Percentiles rank a stretch among this genome's conserved stretches.
These are phyloP conservation scores for Sanghuangporus sanghuang DNA, from an alignment of 1,284 basidiomycete genomes.

Conservation along the genomic window DNA sequence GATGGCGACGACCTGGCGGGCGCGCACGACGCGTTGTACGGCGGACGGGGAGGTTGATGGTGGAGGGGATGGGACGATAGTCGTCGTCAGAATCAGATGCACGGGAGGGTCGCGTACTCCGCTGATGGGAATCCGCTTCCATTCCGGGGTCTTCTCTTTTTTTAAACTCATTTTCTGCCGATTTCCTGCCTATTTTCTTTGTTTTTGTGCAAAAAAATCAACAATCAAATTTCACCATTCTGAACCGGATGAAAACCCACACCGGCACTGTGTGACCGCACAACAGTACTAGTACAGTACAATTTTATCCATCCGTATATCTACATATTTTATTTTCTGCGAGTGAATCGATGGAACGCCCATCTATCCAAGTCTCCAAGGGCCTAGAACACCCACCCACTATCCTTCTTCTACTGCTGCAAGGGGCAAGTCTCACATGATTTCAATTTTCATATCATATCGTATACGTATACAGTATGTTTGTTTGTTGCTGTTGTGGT, in stretches of 20 bases:
- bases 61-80: conserved; percentile 16
- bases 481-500: background rate
- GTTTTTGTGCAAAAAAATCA: no score
- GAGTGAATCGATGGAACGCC: no score
- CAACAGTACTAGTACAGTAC: no score
- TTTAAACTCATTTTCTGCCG: background rate
- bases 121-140: background rate
- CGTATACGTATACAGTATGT: no score
- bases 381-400: no score
- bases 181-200: no score
- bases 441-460: background rate
- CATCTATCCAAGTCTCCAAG: no score
- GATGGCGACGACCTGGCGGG: conserved; percentile 37
- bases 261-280: no score
- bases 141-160: background rate
- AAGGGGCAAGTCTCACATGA: background rate
- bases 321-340: no score
- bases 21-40: conserved; percentile 13
- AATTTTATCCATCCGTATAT: no score
- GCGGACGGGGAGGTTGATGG: background rate
- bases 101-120: background rate
- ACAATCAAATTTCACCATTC: no score
- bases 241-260: background rate
- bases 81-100: background rate
- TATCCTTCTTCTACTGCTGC: background rate